phyloP scores from a whole-genome alignment of 208 protist species.

The Wallacemonas sp. region DNA sequence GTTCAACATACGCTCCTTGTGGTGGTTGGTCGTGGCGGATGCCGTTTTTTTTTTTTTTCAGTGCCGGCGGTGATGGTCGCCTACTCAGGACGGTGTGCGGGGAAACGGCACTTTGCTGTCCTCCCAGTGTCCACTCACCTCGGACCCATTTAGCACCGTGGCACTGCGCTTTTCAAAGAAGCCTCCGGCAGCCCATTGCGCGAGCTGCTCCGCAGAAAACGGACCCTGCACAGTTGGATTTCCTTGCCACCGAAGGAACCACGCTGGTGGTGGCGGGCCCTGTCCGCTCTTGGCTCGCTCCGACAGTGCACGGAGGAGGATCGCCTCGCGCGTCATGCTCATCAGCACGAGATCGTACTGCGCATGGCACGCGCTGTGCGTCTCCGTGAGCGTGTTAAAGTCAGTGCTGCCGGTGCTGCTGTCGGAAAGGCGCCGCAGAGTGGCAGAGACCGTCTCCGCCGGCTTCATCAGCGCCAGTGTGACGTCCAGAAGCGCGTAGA shows the following conservation, averaged over 20 bases:
- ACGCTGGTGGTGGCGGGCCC: slow-evolving; percentile 20
- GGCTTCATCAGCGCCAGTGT: slow-evolving; percentile 30
- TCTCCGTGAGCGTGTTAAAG: slow-evolving; percentile 27
- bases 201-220: slow-evolving; percentile 25
- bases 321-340: slow-evolving; percentile 35
- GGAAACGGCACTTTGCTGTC: slow-evolving; percentile 11
- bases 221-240: slow-evolving; percentile 33
- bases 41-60: too few relatives aligned
- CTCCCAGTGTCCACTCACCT: slow-evolving; percentile 2
- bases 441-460: slow-evolving; percentile 24
- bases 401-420: not conserved
- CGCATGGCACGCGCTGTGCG: slow-evolving; percentile 24
- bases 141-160: slow-evolving; percentile 11
- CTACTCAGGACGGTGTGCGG: not conserved
- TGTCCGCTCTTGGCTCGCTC: slow-evolving; percentile 22
- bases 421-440: slow-evolving; percentile 29
- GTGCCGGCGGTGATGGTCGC: too few relatives aligned
- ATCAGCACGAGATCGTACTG: slow-evolving; percentile 46
- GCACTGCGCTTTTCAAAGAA: slow-evolving; percentile 28
- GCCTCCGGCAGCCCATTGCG: slow-evolving; percentile 33
- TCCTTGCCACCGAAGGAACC: slow-evolving; percentile 38
- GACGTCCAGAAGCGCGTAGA: slow-evolving; percentile 20
- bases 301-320: slow-evolving; percentile 31
- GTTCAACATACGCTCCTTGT: too few relatives aligned
- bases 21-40: too few relatives aligned